Conservation (phyloP, 75 land plant genomes). For the Pinus taeda region DNA sequence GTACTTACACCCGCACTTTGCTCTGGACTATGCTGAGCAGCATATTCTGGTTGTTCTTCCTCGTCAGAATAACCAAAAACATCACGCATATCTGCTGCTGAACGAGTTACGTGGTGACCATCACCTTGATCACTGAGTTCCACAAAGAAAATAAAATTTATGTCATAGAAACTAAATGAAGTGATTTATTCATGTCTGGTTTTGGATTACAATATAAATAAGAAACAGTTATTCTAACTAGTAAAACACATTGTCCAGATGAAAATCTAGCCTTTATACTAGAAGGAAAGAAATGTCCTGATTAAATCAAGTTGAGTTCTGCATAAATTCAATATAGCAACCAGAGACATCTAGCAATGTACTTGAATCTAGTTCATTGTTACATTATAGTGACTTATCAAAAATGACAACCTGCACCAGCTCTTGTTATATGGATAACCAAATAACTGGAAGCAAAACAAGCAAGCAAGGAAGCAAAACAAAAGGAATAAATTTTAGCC, state of each 20-base stretch:
- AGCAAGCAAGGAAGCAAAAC: not conserved
- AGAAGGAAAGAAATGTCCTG: not conserved
- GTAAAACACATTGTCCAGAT: not conserved
- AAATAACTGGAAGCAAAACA: not conserved
- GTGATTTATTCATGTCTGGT: not conserved
- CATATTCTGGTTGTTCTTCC: conserved; percentile 69
- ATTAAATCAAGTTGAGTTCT: not conserved
- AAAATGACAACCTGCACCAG: not conserved
- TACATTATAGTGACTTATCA: not conserved
- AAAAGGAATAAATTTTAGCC: not conserved
- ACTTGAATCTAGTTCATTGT: not conserved
- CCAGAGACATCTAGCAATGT: not conserved
- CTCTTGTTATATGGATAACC: not conserved
- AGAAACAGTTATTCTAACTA: not conserved
- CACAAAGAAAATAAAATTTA: not conserved
- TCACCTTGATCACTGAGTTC: conserved; percentile 51
- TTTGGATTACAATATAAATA: not conserved
- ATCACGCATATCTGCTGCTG: conserved; percentile 68
- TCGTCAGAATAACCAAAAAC: conserved; percentile 95
- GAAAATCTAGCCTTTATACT: not conserved
- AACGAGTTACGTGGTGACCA: conserved; percentile 27
- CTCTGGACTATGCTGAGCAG: conserved; percentile 30
- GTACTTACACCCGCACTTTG: conserved; percentile 40
- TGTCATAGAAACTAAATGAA: not conserved
- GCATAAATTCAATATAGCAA: not conserved